Conservation (phyloP, 2,329 filamentous ascomycete genomes). For the Fusarium goolgardi region DNA sequence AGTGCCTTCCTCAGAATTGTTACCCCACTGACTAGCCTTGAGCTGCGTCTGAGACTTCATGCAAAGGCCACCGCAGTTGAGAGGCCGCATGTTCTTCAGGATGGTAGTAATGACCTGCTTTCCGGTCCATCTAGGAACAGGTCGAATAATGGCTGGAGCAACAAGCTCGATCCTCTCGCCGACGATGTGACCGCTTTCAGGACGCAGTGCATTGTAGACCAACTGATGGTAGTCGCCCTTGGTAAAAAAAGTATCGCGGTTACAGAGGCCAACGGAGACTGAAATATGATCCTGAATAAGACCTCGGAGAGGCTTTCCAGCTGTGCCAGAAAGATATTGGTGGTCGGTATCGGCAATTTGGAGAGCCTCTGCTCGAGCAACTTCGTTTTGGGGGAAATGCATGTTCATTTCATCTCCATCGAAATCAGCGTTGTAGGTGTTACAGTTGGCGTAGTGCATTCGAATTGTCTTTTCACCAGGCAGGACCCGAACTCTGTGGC, state of each 20-base stretch:
- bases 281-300: slow-evolving; percentile 99
- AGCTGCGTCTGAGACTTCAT: slow-evolving; percentile 84
- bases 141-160: slow-evolving; percentile 84
- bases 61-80: slow-evolving; percentile 79
- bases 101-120: slow-evolving; percentile 96
- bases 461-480: slow-evolving; percentile 96
- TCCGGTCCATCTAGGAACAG: slow-evolving; percentile 87
- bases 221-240: slow-evolving; percentile 91
- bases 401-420: slow-evolving; percentile 99
- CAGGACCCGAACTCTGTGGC: slow-evolving; percentile 90
- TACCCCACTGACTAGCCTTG: slow-evolving; percentile 81
- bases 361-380: slow-evolving; percentile 91
- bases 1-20: slow-evolving; percentile 78
- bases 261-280: slow-evolving; percentile 90
- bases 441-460: slow-evolving; percentile 99
- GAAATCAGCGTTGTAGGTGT: slow-evolving; percentile 99
- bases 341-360: slow-evolving; percentile 96
- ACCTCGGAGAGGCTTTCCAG: slow-evolving; percentile 92
- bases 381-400: slow-evolving; percentile 98
- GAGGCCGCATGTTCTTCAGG: slow-evolving; percentile 88
- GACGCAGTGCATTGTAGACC: slow-evolving; percentile 89
- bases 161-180: slow-evolving; percentile 85
- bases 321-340: slow-evolving; percentile 94
- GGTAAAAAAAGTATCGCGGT: slow-evolving; percentile 90
- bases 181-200: slow-evolving; percentile 89